A percentile compares a stretch with the other conserved stretches of the same genome.
phyloP scores from a whole-genome alignment of 768 basidiomycete genomes.

The Leucogyrophana mollusca region DNA sequence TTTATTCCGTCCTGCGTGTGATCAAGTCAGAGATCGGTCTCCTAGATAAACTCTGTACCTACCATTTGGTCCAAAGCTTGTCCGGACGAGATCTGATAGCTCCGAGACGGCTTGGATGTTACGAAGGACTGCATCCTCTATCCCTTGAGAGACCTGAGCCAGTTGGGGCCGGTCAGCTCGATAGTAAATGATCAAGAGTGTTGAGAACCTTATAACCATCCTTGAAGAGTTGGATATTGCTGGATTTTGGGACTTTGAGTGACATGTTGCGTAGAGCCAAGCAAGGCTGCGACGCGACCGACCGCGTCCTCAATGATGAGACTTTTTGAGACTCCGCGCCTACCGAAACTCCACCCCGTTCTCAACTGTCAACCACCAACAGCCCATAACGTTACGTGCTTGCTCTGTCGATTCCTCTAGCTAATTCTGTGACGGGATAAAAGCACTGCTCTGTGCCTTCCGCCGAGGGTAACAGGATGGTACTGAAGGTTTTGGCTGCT shows the following conservation, averaged over 20 bases:
- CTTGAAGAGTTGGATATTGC: slow-evolving; percentile 91
- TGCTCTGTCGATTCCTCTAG: not conserved
- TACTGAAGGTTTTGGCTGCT: slow-evolving; percentile 46
- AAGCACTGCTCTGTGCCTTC: not conserved
- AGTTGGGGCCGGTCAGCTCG: slow-evolving; percentile 6
- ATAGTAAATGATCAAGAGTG: not conserved
- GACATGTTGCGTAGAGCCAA: slow-evolving; percentile 57
- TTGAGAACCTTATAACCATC: slow-evolving; percentile 85
- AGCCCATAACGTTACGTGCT: not conserved
- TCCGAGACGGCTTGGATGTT: slow-evolving; percentile 97
- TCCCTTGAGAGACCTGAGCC: slow-evolving; percentile 71
- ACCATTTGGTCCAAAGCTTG: slow-evolving; percentile 97
- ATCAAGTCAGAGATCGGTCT: slow-evolving; percentile 5
- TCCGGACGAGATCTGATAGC: slow-evolving; percentile 90
- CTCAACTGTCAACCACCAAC: not conserved
- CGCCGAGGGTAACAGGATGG: slow-evolving; percentile 36
- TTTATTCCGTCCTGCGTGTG: slow-evolving; percentile 82
- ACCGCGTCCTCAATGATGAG: not conserved
- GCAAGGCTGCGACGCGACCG: slow-evolving; percentile 10
- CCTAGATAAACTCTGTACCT: slow-evolving; percentile 27
- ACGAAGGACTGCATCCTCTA: slow-evolving; percentile 96
- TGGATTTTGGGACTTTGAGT: slow-evolving; percentile 89
- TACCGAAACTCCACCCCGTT: not conserved
- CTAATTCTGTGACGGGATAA: not conserved
- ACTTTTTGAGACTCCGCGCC: slow-evolving; percentile 14